A percentile compares a stretch with the other conserved stretches of the same genome.
phyloP scores from a whole-genome alignment of 306 rosid genomes.

The Pyrus pyrifolia region DNA sequence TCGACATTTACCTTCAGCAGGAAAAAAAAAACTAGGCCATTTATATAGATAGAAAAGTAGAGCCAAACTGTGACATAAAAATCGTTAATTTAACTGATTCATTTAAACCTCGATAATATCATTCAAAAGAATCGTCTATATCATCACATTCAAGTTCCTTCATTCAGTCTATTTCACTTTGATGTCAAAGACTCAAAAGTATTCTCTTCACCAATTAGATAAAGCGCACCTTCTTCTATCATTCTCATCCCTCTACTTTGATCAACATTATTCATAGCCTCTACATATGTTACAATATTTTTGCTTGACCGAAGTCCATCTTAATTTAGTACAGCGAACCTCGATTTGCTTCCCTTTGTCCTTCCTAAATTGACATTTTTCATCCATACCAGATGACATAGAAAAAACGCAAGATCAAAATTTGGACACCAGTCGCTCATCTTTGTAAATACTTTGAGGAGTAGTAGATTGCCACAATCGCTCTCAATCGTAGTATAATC shows the following conservation, averaged over 20 bases:
- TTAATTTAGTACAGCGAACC: not conserved
- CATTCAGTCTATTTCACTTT: not conserved
- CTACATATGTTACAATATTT: not conserved
- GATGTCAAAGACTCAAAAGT: not conserved
- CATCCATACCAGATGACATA: not conserved
- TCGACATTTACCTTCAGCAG: not conserved
- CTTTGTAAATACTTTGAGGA: not conserved
- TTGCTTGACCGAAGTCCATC: not conserved
- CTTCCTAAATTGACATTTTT: not conserved
- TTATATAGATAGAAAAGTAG: not conserved
- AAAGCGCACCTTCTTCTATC: not conserved
- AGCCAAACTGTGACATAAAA: not conserved
- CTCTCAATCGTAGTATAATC: not conserved
- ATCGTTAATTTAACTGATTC: not conserved
- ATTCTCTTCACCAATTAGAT: not conserved
- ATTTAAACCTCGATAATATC: not conserved
- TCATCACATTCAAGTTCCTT: not conserved
- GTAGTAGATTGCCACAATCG: not conserved
- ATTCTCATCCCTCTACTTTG: not conserved
- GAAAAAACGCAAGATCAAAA: not conserved
- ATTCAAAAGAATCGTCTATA: not conserved
- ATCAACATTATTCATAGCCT: not conserved
- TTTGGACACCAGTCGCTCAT: not conserved
- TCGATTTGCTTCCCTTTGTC: not conserved
- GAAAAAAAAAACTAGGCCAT: not conserved